Percentiles rank a stretch among this genome's conserved stretches.
These are phyloP conservation scores for Nannizziopsis arthrosporioides DNA, from an alignment of 2,329 filamentous ascomycete species.

Conservation along the genomic window DNA sequence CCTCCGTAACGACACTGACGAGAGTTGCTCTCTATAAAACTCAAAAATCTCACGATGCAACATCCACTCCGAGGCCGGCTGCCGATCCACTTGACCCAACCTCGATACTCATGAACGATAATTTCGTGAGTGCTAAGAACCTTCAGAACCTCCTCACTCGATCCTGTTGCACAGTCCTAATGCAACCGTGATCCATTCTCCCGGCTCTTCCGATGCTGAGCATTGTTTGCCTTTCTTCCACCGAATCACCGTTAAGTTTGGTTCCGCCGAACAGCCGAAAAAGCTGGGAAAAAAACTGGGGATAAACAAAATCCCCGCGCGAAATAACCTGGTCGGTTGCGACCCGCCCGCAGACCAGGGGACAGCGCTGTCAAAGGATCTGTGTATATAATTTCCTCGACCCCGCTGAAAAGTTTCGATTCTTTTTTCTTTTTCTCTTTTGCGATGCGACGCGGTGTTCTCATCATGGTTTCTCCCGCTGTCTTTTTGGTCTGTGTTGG, in stretches of 20 bases:
- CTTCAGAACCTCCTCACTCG: not conserved
- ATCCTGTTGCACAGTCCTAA: not conserved
- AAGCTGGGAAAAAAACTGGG: no score
- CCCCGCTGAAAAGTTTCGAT: not conserved
- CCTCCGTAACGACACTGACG: not conserved
- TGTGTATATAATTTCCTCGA: constrained; percentile 5
- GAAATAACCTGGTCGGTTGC: not conserved
- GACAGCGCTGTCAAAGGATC: not conserved
- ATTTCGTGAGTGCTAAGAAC: not conserved
- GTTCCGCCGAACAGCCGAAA: no score
- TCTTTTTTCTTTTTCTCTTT: constrained; percentile 6
- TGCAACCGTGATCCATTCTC: constrained; percentile 3
- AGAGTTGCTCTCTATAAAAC: not conserved
- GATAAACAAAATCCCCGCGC: constrained; percentile 1
- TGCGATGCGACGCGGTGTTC: constrained; percentile 5
- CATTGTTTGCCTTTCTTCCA: not conserved
- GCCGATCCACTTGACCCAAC: not conserved
- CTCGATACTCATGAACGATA: not conserved
- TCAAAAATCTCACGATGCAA: constrained; percentile 1
- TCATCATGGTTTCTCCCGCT: constrained; percentile 11
- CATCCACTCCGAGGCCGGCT: not conserved
- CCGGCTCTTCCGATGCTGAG: not conserved
- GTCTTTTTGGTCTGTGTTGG: constrained; percentile 10
- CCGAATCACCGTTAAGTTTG: no score
- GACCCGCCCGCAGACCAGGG: not conserved